Evolutionary conservation across 257 asterid genomes (phyloP).

Genomic region (Anisodus tanguticus): DNA sequence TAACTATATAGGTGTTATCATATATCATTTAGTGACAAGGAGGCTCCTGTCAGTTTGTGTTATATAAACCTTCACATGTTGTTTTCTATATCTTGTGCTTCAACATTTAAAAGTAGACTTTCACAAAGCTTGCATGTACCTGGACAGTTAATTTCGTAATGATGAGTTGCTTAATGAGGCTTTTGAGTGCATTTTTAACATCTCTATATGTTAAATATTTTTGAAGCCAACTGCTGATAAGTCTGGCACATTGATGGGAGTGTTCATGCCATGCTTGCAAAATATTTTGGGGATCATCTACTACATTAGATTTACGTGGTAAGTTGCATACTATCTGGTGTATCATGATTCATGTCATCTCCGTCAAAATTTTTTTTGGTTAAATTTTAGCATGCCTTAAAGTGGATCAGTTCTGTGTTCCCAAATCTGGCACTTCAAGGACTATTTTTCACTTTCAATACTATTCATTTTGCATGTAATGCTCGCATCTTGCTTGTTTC

Average conservation of each 20-base stretch:
- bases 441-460: conserved; percentile 5
- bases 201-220: conserved; percentile 30
- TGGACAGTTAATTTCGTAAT: conserved; percentile 5
- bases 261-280: conserved; percentile 95
- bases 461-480: conserved; percentile 11
- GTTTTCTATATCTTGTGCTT: neutral
- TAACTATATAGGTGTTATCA: neutral
- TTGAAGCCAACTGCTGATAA: conserved; percentile 70
- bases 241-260: conserved; percentile 98
- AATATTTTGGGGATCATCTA: conserved; percentile 94
- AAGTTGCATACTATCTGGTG: conserved; percentile 32
- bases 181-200: conserved; percentile 7
- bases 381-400: conserved; percentile 19
- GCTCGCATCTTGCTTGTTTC: neutral
- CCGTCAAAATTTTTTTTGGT: neutral
- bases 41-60: neutral
- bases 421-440: conserved; percentile 19
- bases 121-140: neutral
- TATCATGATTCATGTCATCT: conserved; percentile 13
- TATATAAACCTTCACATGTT: neutral
- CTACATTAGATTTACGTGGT: conserved; percentile 96
- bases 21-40: neutral
- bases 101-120: neutral
- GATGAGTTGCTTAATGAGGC: conserved; percentile 16
- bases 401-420: conserved; percentile 11